Percentiles rank a stretch among this genome's conserved stretches.
These are phyloP conservation scores for Geoglossum cookeanum DNA, from an alignment of 2,329 filamentous ascomycete genomes.

Conservation along the genomic window DNA sequence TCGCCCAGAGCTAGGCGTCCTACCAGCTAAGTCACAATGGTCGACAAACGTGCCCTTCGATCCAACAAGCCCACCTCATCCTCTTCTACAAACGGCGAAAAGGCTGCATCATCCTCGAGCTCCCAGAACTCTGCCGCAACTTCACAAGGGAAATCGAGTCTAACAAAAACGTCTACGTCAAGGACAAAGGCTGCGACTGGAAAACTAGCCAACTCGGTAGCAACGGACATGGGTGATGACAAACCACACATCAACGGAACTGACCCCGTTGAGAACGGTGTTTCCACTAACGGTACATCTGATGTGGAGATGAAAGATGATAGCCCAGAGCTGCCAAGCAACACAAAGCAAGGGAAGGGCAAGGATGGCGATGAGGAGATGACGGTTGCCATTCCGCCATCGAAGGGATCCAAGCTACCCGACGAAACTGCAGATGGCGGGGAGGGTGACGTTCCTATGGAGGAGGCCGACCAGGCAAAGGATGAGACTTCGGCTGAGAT, in stretches of 20 bases:
- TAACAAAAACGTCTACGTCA: constrained; percentile 21
- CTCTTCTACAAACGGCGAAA: constrained; percentile 27
- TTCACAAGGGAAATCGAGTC: constrained; percentile 25
- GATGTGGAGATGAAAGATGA: constrained; percentile 56
- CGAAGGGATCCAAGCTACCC: constrained; percentile 43
- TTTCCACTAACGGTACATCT: constrained; percentile 35
- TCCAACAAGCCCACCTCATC: constrained; percentile 27
- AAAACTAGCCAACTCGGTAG: constrained; percentile 18
- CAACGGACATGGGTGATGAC: constrained; percentile 45
- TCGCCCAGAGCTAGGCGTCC: constrained; percentile 2
- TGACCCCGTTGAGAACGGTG: constrained; percentile 40
- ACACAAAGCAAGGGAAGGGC: constrained; percentile 42
- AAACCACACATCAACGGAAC: constrained; percentile 43
- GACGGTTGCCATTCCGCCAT: constrained; percentile 61
- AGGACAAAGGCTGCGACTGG: constrained; percentile 21
- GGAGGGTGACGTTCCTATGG: constrained; percentile 45
- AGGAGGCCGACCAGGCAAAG: constrained; percentile 25
- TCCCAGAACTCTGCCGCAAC: constrained; percentile 18
- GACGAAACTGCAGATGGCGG: constrained; percentile 40
- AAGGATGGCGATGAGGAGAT: constrained; percentile 59
- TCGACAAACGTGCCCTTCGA: constrained; percentile 1
- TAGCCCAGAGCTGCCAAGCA: constrained; percentile 30
- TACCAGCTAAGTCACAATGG: background rate
- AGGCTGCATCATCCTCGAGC: background rate
- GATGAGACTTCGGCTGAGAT: constrained; percentile 14